Evolutionary conservation across 768 basidiomycete species (phyloP).

Genomic region (Coprinopsis strossmayeri): DNA sequence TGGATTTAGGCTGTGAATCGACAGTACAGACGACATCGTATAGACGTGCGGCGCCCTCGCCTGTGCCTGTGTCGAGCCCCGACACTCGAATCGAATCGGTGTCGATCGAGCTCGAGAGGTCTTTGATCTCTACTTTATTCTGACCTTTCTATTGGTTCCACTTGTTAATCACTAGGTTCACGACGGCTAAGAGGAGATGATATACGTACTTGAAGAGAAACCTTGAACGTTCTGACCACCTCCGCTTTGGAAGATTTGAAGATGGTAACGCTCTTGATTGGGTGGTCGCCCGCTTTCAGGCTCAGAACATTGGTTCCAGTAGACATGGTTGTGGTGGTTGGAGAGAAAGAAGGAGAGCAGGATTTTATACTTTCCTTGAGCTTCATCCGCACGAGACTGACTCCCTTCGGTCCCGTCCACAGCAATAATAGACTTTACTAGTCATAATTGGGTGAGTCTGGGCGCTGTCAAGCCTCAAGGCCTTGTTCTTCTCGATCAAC

Average conservation of each 20-base stretch:
- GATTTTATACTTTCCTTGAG: neutral
- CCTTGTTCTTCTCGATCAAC: no score
- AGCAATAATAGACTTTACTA: no score
- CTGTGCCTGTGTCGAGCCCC: no score
- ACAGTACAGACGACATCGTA: conserved; percentile 50
- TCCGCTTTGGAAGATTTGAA: conserved; percentile 54
- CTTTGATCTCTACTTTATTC: conserved; percentile 43
- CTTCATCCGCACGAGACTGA: no score
- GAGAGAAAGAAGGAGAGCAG: neutral
- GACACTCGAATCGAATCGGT: conserved; percentile 47
- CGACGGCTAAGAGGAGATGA: neutral
- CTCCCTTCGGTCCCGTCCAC: no score
- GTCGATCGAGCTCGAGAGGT: conserved; percentile 46
- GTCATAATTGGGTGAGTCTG: no score
- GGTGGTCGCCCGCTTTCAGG: conserved; percentile 31
- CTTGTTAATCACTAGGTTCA: neutral
- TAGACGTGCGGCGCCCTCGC: conserved; percentile 41
- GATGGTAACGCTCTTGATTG: conserved; percentile 50
- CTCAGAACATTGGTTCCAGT: no score
- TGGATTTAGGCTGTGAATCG: no score
- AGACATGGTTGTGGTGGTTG: conserved; percentile 13
- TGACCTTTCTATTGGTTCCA: conserved; percentile 36
- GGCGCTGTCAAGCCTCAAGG: no score
- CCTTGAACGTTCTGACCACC: conserved; percentile 42
- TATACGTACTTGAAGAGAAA: conserved; percentile 41